Evolutionary conservation across 2,329 filamentous ascomycete genomes (phyloP), one percentile per base, ranked within the genome.

Genomic region (Monosporascus sp.): DNA sequence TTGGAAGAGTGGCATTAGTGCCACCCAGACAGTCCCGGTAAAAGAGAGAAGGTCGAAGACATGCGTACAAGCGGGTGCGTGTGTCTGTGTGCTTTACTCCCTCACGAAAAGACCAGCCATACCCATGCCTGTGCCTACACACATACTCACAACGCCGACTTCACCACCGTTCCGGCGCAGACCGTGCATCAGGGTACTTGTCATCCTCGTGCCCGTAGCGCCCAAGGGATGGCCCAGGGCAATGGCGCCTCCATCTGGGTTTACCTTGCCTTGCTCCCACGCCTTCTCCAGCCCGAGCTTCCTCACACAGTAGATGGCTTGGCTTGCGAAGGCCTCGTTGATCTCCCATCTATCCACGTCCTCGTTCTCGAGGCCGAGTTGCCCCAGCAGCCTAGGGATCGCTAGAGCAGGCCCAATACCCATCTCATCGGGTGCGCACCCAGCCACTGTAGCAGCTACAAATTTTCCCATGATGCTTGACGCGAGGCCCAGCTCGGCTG

Each of bases 141-240:
- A 97, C 90, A 97, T 96, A 65, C 88, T 94, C 52, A 96, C 83
- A 45, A 96, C 90, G 61, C 92, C 91, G 48, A 96, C 76, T 70
- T 93, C 80, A 54, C 88, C 79, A 1, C 84, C 89, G 72, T 71
- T 83, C 74, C 83, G 89, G 66, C 76, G 87, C 79, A 71, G 82
- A 68, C 74, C 96, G 68, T 76, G 82, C 63, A 79, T 62, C 61
- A 93, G 70, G 49, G 89, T 93, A 48, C 84, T 84, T 63, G 91
- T 73, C 80, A 96, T 87, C 61, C 92, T 79, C 31, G 88, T 90
- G 36, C 90, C 91, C 5, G 92, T 97, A 34, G 91, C 92, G 47
- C 93, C 92, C 1, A 97, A 79, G 6, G 92, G 92, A 70, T 97
- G 93, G 1, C 93, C 93, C 24, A 97, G 74, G n/a, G 93, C 92